Conservation (phyloP, 1,284 basidiomycete species). For the Cystobasidium pallidum region DNA sequence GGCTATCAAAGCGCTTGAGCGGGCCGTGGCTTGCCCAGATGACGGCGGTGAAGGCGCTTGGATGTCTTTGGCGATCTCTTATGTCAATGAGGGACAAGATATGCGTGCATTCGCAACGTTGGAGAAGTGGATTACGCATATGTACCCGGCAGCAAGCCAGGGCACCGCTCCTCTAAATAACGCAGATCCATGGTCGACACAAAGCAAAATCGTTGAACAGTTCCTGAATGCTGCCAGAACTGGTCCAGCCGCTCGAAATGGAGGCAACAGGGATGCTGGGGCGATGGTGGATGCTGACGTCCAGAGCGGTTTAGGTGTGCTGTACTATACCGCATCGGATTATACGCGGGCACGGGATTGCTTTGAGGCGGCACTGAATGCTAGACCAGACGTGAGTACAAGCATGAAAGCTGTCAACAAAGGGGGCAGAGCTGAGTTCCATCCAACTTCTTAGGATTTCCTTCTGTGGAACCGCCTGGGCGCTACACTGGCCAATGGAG, state of each 20-base stretch:
- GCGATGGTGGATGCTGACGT: conserved; percentile 82
- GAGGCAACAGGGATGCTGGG: conserved; percentile 66
- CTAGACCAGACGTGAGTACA: conserved; percentile 69
- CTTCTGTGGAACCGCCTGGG: conserved; percentile 95
- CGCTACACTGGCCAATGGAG: conserved; percentile 92
- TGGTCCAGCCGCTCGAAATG: conserved; percentile 53
- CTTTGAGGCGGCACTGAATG: conserved; percentile 83
- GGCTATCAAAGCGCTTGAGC: conserved; percentile 65
- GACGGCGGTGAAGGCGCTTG: conserved; percentile 69
- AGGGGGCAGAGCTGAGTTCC: not conserved
- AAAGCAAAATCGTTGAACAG: conserved; percentile 76
- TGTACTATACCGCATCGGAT: conserved; percentile 86
- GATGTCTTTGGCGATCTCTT: conserved; percentile 90
- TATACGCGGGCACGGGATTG: conserved; percentile 92
- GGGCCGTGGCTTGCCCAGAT: conserved; percentile 66
- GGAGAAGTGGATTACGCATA: conserved; percentile 78
- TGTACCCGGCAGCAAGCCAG: conserved; percentile 66
- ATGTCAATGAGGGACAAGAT: conserved; percentile 94
- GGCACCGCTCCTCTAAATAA: not conserved
- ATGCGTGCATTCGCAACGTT: conserved; percentile 84
- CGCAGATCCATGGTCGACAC: conserved; percentile 77
- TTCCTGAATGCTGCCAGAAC: conserved; percentile 82
- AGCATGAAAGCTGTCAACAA: not conserved
- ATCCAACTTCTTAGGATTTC: conserved; percentile 69
- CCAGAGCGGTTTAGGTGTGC: conserved; percentile 87